Percentiles rank a stretch among this genome's conserved stretches.
Conservation (phyloP, 768 basidiomycete species). For the Rickenella mellea region DNA sequence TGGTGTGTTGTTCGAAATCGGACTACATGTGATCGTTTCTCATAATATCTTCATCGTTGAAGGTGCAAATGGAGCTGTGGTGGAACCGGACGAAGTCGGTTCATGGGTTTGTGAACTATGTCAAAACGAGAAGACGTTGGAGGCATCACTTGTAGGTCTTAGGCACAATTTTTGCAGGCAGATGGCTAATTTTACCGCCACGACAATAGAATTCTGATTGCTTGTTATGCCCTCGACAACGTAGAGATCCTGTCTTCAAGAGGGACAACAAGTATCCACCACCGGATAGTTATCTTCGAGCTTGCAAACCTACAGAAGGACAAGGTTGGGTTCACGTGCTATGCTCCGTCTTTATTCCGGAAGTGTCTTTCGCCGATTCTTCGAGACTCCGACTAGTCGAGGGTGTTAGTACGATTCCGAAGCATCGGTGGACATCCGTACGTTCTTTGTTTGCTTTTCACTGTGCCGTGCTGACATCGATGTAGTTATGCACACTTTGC, state of each 20-base stretch:
- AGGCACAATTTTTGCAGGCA: background rate
- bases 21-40: background rate
- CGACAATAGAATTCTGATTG: constrained; percentile 64
- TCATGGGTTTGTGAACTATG: constrained; percentile 86
- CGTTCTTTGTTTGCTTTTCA: constrained; percentile 18
- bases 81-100: constrained; percentile 54
- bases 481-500: constrained; percentile 71
- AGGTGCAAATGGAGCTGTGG: constrained; percentile 63
- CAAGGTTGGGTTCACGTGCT: constrained; percentile 88
- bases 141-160: constrained; percentile 65
- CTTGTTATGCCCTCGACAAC: constrained; percentile 66
- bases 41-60: constrained; percentile 4
- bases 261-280: constrained; percentile 37
- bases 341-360: constrained; percentile 82
- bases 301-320: constrained; percentile 85
- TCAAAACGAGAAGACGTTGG: constrained; percentile 70
- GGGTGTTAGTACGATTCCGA: constrained; percentile 67
- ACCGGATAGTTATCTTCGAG: constrained; percentile 58
- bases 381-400: constrained; percentile 70
- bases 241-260: constrained; percentile 32
- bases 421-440: constrained; percentile 67
- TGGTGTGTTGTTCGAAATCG: constrained; percentile 37
- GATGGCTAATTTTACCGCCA: constrained; percentile 3
- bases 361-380: constrained; percentile 76
- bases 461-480: background rate